Evolutionary conservation across 108 stramenopile species (phyloP), one percentile per base, ranked within the genome.

Genomic region (Pelagomonas calceolata): DNA sequence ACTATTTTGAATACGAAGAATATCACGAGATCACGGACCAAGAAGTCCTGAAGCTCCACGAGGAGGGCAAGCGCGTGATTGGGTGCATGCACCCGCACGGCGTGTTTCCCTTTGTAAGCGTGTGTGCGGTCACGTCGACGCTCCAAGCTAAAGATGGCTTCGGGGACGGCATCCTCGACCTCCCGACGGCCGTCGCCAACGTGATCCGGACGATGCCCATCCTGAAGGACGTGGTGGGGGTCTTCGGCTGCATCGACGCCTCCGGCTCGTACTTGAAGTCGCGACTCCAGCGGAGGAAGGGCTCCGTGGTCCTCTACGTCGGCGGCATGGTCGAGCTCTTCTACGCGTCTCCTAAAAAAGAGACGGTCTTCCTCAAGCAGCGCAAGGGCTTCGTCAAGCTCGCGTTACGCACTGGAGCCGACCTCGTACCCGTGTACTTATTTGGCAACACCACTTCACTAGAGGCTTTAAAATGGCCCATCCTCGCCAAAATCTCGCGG

Each of bases 321-420:
- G 92, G 92, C 36, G 92, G 90, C 16, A 89, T 91, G 64, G 90
- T 89, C n/a, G 92, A 92, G 73, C 77, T 92, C 36, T 92, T 92
- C 78, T 84, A 88, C 36, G 80, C 70, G 43, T 80, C 87, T 64
- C 68, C 80, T 5, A 71, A 70, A 30, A 79, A 87, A 51, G 92
- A 91, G 64, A 73, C 83, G 26, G 46, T 91, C 26, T 86, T 84
- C 65, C 37, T 93, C 67, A 72, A 67, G 63, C 80, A 82, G 68
- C 77, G 92, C 29, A 89, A 91, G 70, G 92, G 92, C 31, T 90
- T 93, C 45, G 86, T 91, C 33, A 88, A 87, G 73, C 74, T 93
- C 67, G 89, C 90, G 26, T 78, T 93, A 68, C 82, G 76, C 66
- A 78, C 83, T n/a, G 88, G 88, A 9, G 86, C 88, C 5, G 85